Percentiles rank a stretch among this genome's conserved stretches.
Evolutionary conservation across 257 asterid species (phyloP).

Genomic region (Scutellaria barbata): DNA sequence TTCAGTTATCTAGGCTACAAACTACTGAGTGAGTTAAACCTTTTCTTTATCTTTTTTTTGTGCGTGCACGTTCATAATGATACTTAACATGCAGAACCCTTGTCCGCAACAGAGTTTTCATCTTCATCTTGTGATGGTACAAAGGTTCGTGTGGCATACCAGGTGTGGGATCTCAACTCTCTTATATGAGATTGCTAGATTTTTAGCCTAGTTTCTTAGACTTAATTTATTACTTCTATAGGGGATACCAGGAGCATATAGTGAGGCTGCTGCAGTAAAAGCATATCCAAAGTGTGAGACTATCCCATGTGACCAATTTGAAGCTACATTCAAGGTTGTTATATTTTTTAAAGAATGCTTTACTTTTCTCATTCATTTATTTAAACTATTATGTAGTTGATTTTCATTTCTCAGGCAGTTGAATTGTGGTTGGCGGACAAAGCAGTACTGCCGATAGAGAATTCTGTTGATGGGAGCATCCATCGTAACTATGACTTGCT

Average conservation of each 20-base stretch:
- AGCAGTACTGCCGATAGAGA: constrained; percentile 94
- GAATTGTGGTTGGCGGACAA: constrained; percentile 95
- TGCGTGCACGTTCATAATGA: too few species aligned
- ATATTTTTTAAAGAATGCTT: constrained; percentile 23
- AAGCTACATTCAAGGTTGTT: constrained; percentile 81
- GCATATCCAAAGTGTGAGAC: constrained; percentile 89
- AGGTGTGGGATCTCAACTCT: constrained; percentile 51
- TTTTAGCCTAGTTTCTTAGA: constrained; percentile 20
- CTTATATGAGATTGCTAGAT: not conserved
- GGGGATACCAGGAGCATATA: constrained; percentile 92
- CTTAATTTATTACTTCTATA: constrained; percentile 33
- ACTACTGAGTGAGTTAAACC: too few species aligned
- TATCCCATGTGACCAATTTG: constrained; percentile 89
- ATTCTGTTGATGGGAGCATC: constrained; percentile 95
- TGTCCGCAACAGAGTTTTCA: constrained; percentile 57
- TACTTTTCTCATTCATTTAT: constrained; percentile 22
- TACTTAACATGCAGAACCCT: constrained; percentile 64
- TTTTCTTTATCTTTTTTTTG: too few species aligned
- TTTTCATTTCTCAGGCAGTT: constrained; percentile 69
- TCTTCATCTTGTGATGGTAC: constrained; percentile 52
- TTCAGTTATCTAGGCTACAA: too few species aligned
- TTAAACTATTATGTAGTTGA: constrained; percentile 24
- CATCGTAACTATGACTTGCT: constrained; percentile 90
- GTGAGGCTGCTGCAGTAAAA: constrained; percentile 91
- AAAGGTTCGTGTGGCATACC: constrained; percentile 84